phyloP scores from a whole-genome alignment of 441 rosid genomes.

The Viola pubescens region DNA sequence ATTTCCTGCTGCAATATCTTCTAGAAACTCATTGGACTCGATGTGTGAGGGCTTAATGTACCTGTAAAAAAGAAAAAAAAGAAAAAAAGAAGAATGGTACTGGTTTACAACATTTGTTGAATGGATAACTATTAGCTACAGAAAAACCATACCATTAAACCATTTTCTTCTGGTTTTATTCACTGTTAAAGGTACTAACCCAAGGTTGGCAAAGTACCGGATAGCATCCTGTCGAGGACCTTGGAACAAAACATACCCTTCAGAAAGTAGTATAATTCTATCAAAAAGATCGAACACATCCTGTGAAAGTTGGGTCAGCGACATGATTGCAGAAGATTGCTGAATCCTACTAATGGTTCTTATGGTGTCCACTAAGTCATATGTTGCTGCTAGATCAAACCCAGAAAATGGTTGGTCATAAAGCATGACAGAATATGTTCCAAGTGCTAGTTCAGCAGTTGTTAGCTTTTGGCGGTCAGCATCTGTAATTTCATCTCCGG shows the following conservation, averaged over 20 bases:
- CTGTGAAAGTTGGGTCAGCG: slow-evolving; percentile 24
- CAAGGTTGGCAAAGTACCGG: slow-evolving; percentile 22
- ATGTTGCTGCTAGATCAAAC: slow-evolving; percentile 22
- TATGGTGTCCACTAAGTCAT: slow-evolving; percentile 23
- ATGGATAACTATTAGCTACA: background rate
- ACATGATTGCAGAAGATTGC: slow-evolving; percentile 28
- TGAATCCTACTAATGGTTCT: slow-evolving; percentile 28
- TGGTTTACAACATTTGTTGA: slow-evolving; percentile 1
- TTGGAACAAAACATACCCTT: slow-evolving; percentile 24
- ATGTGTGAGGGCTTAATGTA: slow-evolving; percentile 23
- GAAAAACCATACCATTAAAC: background rate
- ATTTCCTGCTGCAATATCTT: slow-evolving; percentile 21
- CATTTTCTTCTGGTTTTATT: background rate
- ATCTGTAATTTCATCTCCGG: slow-evolving; percentile 24
- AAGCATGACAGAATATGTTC: slow-evolving; percentile 27
- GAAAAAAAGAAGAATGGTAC: background rate
- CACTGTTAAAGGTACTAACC: slow-evolving; percentile 13
- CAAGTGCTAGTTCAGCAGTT: slow-evolving; percentile 27
- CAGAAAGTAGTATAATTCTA: slow-evolving; percentile 23
- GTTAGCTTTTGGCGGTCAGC: slow-evolving; percentile 27
- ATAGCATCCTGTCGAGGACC: slow-evolving; percentile 29
- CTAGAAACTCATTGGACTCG: slow-evolving; percentile 25
- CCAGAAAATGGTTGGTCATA: slow-evolving; percentile 27
- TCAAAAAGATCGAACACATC: slow-evolving; percentile 28
- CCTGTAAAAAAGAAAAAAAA: slow-evolving; percentile 2